These are phyloP conservation scores for Begonia peltatifolia DNA, from an alignment of 306 rosid species.

Conservation along the genomic window DNA sequence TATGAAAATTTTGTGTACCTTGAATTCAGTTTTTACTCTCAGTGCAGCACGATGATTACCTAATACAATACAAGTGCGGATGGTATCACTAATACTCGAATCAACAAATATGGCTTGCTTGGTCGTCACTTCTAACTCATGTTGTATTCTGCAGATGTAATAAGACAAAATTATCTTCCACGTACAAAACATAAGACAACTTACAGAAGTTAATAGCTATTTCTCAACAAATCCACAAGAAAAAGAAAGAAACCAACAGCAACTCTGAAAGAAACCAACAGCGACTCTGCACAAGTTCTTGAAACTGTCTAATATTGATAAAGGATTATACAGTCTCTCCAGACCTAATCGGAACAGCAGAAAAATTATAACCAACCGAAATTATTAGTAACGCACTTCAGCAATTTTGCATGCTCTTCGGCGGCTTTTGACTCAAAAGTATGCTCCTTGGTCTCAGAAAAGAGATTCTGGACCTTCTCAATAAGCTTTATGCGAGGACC, in stretches of 20 bases:
- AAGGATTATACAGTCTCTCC: neutral
- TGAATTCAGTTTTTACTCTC: slow-evolving; percentile 87
- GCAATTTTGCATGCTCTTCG: slow-evolving; percentile 86
- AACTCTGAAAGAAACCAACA: neutral
- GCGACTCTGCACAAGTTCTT: neutral
- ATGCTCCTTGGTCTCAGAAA: slow-evolving; percentile 82
- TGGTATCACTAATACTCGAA: slow-evolving; percentile 90
- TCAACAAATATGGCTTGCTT: slow-evolving; percentile 98
- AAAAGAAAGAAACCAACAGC: neutral
- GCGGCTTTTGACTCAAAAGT: slow-evolving; percentile 86
- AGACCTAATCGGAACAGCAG: neutral
- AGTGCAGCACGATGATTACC: slow-evolving; percentile 91
- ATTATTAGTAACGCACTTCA: slow-evolving; percentile 39
- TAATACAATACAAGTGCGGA: slow-evolving; percentile 91
- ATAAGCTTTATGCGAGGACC: slow-evolving; percentile 81
- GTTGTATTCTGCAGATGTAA: slow-evolving; percentile 51
- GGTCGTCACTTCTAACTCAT: slow-evolving; percentile 76
- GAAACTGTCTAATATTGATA: neutral
- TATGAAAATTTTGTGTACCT: slow-evolving; percentile 35
- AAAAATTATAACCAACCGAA: neutral
- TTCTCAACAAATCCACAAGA: neutral
- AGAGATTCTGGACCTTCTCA: slow-evolving; percentile 69
- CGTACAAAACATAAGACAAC: neutral
- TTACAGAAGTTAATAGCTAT: neutral
- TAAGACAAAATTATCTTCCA: slow-evolving; percentile 4